Evolutionary conservation across 257 asterid genomes (phyloP).

Genomic region (Gentiana dahurica): DNA sequence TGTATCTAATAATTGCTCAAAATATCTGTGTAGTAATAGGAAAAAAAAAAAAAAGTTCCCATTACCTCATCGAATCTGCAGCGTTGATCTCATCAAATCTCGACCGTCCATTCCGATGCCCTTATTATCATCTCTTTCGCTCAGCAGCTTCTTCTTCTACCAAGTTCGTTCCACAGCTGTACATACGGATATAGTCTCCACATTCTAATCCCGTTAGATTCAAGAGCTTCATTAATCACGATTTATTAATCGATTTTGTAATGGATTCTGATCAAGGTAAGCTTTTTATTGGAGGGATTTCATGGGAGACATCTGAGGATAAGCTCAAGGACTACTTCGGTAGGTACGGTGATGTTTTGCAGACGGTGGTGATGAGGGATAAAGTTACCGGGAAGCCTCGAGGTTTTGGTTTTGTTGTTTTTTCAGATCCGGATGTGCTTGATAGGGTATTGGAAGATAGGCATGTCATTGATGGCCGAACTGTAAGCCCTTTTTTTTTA

Average conservation of each 20-base stretch:
- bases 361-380: constrained; percentile 73
- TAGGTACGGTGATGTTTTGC: constrained; percentile 68
- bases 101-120: constrained; percentile 21
- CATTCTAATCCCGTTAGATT: not conserved
- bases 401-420: constrained; percentile 79
- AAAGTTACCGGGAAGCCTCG: constrained; percentile 68
- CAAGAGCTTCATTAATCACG: not conserved
- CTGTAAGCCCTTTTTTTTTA: constrained; percentile 32
- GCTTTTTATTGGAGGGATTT: constrained; percentile 82
- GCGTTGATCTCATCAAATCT: constrained; percentile 23
- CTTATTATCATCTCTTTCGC: constrained; percentile 2
- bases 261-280: constrained; percentile 97
- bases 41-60: not conserved
- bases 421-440: constrained; percentile 59
- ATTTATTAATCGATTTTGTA: not conserved
- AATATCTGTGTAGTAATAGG: too few species aligned
- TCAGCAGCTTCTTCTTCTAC: constrained; percentile 10
- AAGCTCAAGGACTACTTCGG: constrained; percentile 67
- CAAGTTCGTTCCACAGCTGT: not conserved
- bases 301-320: constrained; percentile 82
- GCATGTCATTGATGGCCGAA: constrained; percentile 74
- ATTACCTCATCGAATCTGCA: not conserved
- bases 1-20: too few species aligned
- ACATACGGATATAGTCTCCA: not conserved
- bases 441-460: constrained; percentile 71